Base-by-base conservation (phyloP, 352 stramenopile species). In the Phytopythium mirpurense region DNA sequence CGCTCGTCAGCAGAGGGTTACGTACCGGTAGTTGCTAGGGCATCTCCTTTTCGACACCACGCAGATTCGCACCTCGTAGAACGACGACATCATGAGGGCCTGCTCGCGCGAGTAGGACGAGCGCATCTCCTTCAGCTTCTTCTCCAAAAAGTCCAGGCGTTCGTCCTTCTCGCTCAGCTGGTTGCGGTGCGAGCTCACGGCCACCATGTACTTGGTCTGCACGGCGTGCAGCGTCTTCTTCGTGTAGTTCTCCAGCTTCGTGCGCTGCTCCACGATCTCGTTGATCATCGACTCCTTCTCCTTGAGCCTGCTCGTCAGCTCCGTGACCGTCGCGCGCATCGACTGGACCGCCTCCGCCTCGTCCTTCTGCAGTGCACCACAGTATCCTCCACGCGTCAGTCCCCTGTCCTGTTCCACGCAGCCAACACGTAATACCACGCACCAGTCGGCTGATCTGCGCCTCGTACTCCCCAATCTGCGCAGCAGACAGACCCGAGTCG, bases 191-290 rank as follows among this genome's bases (percentile, higher is more conserved):
- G 83, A 90, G 53, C 83, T 93, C 44, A 95, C 82, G 11, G 83
- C 80, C 27, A 95, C 83, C 81, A 93, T 93, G 66, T 95, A 95
- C 69, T 95, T 95, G 54, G 79, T 93, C 65, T 95, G 86, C 38
- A 95, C 83, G n/a, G 82, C 82, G 62, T 94, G 81, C 36, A 95
- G 74, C 27, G 86, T 95, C 63, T 95, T 95, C 66, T 91, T 91
- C 7, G 86, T 95, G 73, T 95, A 95, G 40, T 88, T 95, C 60
- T 95, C 85, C 29, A 95, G 73, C 63, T 95, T 95, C 12, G 83
- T 68, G 32, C 82, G 77, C 64, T 95, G 81, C 63, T 93, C 81
- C 4, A 81, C 81, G 18, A 95, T 68, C 56, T 93, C 83, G 56
- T 95, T 95, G 71, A 95, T 95, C 40, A 87, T 57, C 16, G 84